phyloP scores from a whole-genome alignment of 495 filamentous ascomycete species.

The Mytilinidion resinicola region DNA sequence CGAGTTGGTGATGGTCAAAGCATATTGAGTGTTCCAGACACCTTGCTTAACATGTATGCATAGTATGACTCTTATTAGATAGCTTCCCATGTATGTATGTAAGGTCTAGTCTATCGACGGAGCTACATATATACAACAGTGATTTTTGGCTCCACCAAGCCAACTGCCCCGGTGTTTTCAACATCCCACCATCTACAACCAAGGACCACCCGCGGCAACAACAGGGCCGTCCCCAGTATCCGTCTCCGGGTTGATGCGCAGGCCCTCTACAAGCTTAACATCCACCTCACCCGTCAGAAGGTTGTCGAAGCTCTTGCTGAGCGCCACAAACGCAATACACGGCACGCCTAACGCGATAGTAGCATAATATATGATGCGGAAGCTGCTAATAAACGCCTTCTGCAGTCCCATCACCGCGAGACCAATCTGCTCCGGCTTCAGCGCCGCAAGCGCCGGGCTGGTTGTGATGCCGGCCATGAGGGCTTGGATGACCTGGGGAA shows the following conservation, averaged over 20 bases:
- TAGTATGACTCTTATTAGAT: too few relatives aligned
- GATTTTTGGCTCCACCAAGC: too few relatives aligned
- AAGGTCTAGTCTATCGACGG: too few relatives aligned
- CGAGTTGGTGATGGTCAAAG: too few relatives aligned
- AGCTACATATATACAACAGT: too few relatives aligned
- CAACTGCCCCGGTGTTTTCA: too few relatives aligned
- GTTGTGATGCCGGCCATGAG: not conserved
- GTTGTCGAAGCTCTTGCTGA: not conserved
- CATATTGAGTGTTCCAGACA: too few relatives aligned
- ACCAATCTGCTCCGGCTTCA: not conserved
- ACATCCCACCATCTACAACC: not conserved
- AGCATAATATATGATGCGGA: not conserved
- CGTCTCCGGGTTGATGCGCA: not conserved
- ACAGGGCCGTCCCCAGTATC: not conserved
- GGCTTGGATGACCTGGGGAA: not conserved
- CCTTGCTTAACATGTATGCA: too few relatives aligned
- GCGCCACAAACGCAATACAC: not conserved
- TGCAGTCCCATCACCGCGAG: not conserved
- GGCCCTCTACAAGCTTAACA: not conserved
- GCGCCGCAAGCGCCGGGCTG: not conserved
- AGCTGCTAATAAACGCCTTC: not conserved
- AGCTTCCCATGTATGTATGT: too few relatives aligned
- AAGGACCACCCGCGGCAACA: not conserved
- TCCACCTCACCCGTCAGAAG: not conserved
- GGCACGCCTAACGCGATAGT: slow-evolving; percentile 1